Percentiles rank a stretch among this genome's conserved stretches.
Conservation (phyloP, 2,329 filamentous ascomycete genomes). For the Cercospora sp. region DNA sequence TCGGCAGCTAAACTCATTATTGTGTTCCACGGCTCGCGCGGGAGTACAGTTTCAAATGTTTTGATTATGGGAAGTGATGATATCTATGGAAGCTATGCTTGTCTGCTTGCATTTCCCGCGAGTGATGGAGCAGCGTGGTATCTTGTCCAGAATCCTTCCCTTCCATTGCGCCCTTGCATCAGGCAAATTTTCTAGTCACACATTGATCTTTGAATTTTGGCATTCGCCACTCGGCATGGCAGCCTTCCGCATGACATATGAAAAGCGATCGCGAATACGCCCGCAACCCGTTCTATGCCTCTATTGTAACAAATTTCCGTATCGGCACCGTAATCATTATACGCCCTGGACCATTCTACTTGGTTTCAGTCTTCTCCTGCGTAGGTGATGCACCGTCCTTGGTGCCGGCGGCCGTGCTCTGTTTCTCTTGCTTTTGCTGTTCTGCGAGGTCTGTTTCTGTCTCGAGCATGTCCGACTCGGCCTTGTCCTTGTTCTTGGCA, state of each 20-base stretch:
- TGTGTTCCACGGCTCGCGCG: not conserved
- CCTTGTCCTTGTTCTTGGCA: conserved; percentile 20
- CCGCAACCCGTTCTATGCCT: not conserved
- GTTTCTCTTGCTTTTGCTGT: conserved; percentile 18
- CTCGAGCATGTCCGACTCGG: conserved; percentile 28
- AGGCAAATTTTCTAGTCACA: not conserved
- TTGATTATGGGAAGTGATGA: not conserved
- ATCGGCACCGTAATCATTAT: not conserved
- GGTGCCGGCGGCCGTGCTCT: not conserved
- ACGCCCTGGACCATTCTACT: not conserved
- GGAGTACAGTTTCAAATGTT: not conserved
- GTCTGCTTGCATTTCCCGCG: not conserved
- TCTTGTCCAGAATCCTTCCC: not conserved
- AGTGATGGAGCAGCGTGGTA: conserved; percentile 10
- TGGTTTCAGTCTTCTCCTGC: not conserved
- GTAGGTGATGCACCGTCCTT: not conserved
- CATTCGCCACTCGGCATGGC: not conserved
- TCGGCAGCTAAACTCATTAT: not conserved
- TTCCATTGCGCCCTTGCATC: not conserved
- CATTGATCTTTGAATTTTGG: not conserved
- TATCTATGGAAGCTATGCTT: not conserved
- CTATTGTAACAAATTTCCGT: conserved; percentile 1
- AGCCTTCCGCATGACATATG: not conserved
- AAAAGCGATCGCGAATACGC: not conserved
- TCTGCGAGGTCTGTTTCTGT: conserved; percentile 29